phyloP scores from a whole-genome alignment of 495 filamentous ascomycete species.

The Aspergillus sclerotiicarbonarius region DNA sequence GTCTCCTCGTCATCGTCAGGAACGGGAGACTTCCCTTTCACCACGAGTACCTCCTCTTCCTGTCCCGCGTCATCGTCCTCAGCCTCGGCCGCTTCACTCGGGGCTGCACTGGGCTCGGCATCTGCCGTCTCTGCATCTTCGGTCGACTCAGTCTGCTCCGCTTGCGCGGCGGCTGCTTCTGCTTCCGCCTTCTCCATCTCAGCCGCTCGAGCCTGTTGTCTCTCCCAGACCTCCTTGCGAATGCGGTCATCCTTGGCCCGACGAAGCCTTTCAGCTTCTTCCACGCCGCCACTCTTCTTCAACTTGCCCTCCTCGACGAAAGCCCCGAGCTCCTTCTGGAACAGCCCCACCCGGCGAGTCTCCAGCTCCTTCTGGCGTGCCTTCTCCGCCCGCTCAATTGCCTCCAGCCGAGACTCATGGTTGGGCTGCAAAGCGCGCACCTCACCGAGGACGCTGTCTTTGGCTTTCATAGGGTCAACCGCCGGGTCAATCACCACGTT shows the following conservation, averaged over 20 bases:
- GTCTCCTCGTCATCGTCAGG: conserved; percentile 7
- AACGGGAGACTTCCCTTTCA: conserved; percentile 9
- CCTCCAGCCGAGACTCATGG: conserved; percentile 87
- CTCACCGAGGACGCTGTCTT: conserved; percentile 88
- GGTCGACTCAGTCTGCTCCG: conserved; percentile 18
- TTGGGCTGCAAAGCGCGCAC: conserved; percentile 94
- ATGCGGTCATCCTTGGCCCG: conserved; percentile 85
- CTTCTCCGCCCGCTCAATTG: conserved; percentile 93
- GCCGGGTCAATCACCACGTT: conserved; percentile 63
- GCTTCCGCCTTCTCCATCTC: conserved; percentile 37
- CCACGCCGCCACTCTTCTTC: conserved; percentile 93
- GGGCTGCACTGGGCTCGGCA: background rate
- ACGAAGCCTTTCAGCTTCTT: conserved; percentile 85
- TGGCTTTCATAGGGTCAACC: conserved; percentile 74
- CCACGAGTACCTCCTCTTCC: conserved; percentile 1
- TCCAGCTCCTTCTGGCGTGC: conserved; percentile 84
- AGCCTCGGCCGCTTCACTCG: background rate
- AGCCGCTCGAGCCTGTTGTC: conserved; percentile 52
- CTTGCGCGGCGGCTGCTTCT: conserved; percentile 25
- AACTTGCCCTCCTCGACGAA: conserved; percentile 92
- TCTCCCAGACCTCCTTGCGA: conserved; percentile 80
- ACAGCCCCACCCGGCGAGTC: conserved; percentile 68
- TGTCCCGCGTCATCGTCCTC: background rate
- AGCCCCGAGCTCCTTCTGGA: conserved; percentile 80
- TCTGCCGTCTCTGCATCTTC: conserved; percentile 12